Conservation (phyloP, 345 rosid species). For the Bruguiera gymnorhiza region DNA sequence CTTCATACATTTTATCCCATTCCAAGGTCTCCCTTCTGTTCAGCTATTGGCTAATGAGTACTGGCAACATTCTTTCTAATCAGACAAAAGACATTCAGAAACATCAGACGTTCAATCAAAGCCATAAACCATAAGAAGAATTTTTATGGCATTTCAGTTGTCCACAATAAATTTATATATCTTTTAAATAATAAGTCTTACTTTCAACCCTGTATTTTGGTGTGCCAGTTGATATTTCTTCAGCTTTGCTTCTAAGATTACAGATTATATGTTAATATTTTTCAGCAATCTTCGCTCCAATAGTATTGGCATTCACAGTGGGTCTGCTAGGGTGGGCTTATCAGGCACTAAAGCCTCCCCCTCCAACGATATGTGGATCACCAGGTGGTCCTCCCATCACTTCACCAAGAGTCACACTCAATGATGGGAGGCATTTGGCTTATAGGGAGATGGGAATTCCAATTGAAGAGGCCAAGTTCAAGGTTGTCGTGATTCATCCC, state of each 20-base stretch:
- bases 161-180: neutral
- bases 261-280: neutral
- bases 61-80: neutral
- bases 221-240: too few relatives aligned
- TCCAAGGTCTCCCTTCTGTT: too few relatives aligned
- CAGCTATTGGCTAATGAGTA: neutral
- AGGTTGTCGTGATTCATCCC: slow-evolving; percentile 63
- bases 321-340: slow-evolving; percentile 57
- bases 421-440: slow-evolving; percentile 77
- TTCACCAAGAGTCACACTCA: slow-evolving; percentile 63
- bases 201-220: too few relatives aligned
- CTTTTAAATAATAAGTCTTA: too few relatives aligned
- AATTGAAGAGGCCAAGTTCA: slow-evolving; percentile 53
- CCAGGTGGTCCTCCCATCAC: slow-evolving; percentile 60
- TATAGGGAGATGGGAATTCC: slow-evolving; percentile 69
- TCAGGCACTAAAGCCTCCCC: slow-evolving; percentile 59
- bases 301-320: slow-evolving; percentile 41
- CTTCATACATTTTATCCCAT: too few relatives aligned
- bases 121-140: neutral
- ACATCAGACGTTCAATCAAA: neutral
- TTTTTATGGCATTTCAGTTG: neutral
- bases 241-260: neutral
- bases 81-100: neutral
- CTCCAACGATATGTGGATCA: slow-evolving; percentile 67
- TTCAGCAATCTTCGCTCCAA: slow-evolving; percentile 49